Conservation (phyloP, 306 rosid species). For the Medicago ruthenica region DNA sequence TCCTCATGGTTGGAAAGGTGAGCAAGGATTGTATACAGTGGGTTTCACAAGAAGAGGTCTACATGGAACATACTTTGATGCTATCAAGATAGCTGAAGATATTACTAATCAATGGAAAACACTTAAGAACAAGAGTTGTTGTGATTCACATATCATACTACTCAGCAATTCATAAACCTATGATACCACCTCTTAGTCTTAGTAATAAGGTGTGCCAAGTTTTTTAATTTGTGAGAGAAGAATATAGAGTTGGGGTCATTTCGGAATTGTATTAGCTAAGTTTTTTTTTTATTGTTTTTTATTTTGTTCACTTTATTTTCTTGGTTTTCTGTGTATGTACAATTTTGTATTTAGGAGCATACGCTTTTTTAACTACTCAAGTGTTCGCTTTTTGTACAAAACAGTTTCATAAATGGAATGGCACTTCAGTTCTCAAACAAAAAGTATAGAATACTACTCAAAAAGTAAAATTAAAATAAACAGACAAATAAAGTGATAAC, state of each 20-base stretch:
- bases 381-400: constrained; percentile 48
- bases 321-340: constrained; percentile 40
- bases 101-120: constrained; percentile 64
- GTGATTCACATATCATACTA: constrained; percentile 59
- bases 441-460: background rate
- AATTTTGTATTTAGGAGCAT: constrained; percentile 59
- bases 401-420: constrained; percentile 47
- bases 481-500: too few species aligned
- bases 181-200: background rate
- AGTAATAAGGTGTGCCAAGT: background rate
- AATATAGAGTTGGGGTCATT: constrained; percentile 31
- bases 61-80: constrained; percentile 76
- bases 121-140: constrained; percentile 37
- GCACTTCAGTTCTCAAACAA: constrained; percentile 36
- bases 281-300: background rate
- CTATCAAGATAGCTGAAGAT: constrained; percentile 69
- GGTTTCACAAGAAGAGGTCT: constrained; percentile 91
- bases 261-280: constrained; percentile 9
- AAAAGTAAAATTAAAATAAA: background rate
- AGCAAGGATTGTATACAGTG: constrained; percentile 78
- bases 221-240: constrained; percentile 14
- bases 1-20: constrained; percentile 91
- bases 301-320: background rate
- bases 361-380: constrained; percentile 38
- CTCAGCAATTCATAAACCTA: constrained; percentile 41